Base-by-base conservation (phyloP, 805 yeast species). In the Hanseniaspora lachancei region DNA sequence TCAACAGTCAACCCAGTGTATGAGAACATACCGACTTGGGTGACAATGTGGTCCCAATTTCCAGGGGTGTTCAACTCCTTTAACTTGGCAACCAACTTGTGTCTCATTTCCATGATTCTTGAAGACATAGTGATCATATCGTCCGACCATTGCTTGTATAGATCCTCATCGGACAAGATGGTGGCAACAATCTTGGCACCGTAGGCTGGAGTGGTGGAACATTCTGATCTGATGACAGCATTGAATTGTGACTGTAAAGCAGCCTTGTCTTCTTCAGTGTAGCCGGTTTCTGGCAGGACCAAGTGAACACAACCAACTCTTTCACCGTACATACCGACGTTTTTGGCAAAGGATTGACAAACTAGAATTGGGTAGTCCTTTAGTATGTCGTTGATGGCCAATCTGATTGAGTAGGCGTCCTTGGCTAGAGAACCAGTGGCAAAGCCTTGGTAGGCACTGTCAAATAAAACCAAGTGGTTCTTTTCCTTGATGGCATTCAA, bases 301-400 rank as follows among this genome's bases (percentile, higher is more conserved):
- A 89, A 68, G 66, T 89, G 96, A 69, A 91, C 78, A 27, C 93
- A 95, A 60, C 98, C 98, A 36, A 84, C 88, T 74, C 98, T 84
- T 75, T 91, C 97, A 69, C 97, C 97, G 67, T 91, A 91, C 81
- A 91, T 83, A 61, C 97, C 97, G 65, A 86, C 86, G 72, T 93
- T 91, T 71, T 91, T 91, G 57, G 97, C 96, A 70, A 91, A 91
- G 10, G 96, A 89, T 75, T 91, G 98, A 71, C 96, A 89, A 57
- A 91, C 77, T 35, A 87, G 64, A 55, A 86, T 70, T 57, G 91
- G 89, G 60, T 75, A 68, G 40, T 74, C 72, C 56, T 72, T 73
- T 20, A 71, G 68, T 42, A 74, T 70, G 50, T 64, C 64, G 54
- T 72, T 67, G 53, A 83, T 74, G 59, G 88, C 89, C 51, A 75